phyloP scores from a whole-genome alignment of 1,284 basidiomycete genomes.

The Leccinum fuscescens region DNA sequence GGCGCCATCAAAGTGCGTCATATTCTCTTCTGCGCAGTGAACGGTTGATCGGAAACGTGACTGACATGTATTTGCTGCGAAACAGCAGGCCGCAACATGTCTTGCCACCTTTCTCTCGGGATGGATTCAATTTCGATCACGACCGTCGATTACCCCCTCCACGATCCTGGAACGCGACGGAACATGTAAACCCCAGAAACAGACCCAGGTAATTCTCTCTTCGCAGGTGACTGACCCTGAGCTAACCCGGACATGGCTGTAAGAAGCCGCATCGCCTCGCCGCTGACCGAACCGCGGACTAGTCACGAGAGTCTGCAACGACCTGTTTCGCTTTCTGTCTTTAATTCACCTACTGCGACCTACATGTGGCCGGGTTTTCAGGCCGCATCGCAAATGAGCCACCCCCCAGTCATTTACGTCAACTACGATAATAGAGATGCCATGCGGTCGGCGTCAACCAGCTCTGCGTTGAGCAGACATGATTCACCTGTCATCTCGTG shows the following conservation, averaged over 20 bases:
- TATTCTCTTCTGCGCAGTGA: slow-evolving; percentile 11
- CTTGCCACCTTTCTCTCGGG: slow-evolving; percentile 33
- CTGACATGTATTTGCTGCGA: slow-evolving; percentile 20
- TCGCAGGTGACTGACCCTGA: slow-evolving; percentile 5
- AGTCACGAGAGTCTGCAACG: slow-evolving; percentile 30
- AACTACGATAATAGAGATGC: slow-evolving; percentile 34
- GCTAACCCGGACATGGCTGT: slow-evolving; percentile 21
- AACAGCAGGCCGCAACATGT: slow-evolving; percentile 36
- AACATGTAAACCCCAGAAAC: slow-evolving; percentile 26
- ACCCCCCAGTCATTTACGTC: slow-evolving; percentile 39
- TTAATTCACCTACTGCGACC: slow-evolving; percentile 40
- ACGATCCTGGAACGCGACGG: slow-evolving; percentile 31
- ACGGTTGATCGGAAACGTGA: slow-evolving; percentile 27
- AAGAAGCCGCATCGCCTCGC: slow-evolving; percentile 26
- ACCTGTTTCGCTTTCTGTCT: slow-evolving; percentile 37
- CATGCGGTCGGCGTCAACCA: slow-evolving; percentile 35
- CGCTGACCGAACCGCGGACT: slow-evolving; percentile 20
- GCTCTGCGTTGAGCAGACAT: slow-evolving; percentile 29
- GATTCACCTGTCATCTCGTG: slow-evolving; percentile 32
- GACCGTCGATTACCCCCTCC: slow-evolving; percentile 35
- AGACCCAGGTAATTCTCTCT: slow-evolving; percentile 24
- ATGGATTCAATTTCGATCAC: slow-evolving; percentile 35
- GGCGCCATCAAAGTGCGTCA: slow-evolving; percentile 28
- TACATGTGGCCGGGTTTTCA: slow-evolving; percentile 41
- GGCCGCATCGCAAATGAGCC: slow-evolving; percentile 37